phyloP scores from a whole-genome alignment of 176 grass and related monocot species.

The Eleusine coracana region DNA sequence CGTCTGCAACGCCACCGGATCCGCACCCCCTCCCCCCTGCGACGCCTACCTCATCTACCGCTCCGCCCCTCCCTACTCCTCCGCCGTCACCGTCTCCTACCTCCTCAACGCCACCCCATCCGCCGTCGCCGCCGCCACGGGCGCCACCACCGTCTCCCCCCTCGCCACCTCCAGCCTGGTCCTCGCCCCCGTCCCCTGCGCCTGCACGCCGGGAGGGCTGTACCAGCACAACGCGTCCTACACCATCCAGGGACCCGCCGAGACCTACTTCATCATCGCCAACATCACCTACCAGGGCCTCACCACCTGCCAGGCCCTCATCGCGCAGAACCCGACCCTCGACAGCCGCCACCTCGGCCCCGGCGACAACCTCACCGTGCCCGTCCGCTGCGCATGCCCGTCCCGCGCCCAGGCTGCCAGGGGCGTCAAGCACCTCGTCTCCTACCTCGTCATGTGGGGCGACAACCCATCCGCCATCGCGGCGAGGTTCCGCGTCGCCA shows the following conservation, averaged over 20 bases:
- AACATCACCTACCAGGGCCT: slow-evolving; percentile 90
- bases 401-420: slow-evolving; percentile 45
- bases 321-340: slow-evolving; percentile 61
- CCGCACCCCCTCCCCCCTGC: slow-evolving; percentile 19
- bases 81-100: slow-evolving; percentile 46
- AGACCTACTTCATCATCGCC: slow-evolving; percentile 72
- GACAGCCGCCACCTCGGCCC: slow-evolving; percentile 28
- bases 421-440: slow-evolving; percentile 57
- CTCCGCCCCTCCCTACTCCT: slow-evolving; percentile 35
- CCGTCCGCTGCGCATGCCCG: slow-evolving; percentile 84
- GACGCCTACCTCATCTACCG: slow-evolving; percentile 64
- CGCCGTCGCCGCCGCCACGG: slow-evolving; percentile 39
- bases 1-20: slow-evolving; percentile 55
- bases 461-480: slow-evolving; percentile 48
- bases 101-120: slow-evolving; percentile 44
- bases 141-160: slow-evolving; percentile 16
- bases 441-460: slow-evolving; percentile 59
- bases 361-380: slow-evolving; percentile 46
- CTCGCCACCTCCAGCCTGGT: slow-evolving; percentile 43
- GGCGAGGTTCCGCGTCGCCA: slow-evolving; percentile 43
- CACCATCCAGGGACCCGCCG: not conserved
- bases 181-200: slow-evolving; percentile 60
- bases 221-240: slow-evolving; percentile 87
- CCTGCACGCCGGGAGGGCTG: slow-evolving; percentile 46
- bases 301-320: slow-evolving; percentile 82